Percentiles rank a stretch among this genome's conserved stretches.
These are phyloP conservation scores for Coffea canephora DNA, from an alignment of 257 asterid genomes.

Conservation along the genomic window DNA sequence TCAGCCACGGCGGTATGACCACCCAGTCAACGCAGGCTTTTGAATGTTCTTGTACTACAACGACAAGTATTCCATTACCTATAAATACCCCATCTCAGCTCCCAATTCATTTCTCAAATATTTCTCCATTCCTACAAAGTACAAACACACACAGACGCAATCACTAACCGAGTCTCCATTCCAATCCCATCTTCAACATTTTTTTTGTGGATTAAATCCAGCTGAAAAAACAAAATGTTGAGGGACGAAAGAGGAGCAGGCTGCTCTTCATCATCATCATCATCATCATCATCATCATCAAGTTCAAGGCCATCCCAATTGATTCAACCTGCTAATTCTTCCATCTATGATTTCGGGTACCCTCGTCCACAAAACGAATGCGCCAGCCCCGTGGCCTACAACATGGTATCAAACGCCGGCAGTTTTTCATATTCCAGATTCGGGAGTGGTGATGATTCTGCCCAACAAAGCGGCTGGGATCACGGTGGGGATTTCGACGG, in stretches of 20 bases:
- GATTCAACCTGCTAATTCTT: neutral
- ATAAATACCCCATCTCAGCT: neutral
- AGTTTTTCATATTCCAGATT: constrained; percentile 12
- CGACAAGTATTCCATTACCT: neutral
- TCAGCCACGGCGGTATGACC: neutral
- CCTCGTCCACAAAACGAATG: neutral
- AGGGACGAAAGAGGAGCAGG: neutral
- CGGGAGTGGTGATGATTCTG: neutral
- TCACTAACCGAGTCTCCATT: neutral
- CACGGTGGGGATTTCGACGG: neutral
- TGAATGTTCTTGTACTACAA: neutral
- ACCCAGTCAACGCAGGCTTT: neutral
- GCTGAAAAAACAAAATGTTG: neutral
- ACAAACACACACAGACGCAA: neutral
- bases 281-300: neutral
- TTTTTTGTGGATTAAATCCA: too few relatives aligned
- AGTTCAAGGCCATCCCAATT: neutral
- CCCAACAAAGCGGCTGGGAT: constrained; percentile 1
- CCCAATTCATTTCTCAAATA: neutral
- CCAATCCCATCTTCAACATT: neutral
- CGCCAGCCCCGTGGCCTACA: constrained; percentile 8
- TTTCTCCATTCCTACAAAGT: neutral
- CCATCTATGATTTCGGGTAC: neutral
- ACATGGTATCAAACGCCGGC: neutral
- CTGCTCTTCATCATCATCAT: neutral